Base-by-base conservation (phyloP, 2,329 filamentous ascomycete species). In the Magnaporthiopsis poae region DNA sequence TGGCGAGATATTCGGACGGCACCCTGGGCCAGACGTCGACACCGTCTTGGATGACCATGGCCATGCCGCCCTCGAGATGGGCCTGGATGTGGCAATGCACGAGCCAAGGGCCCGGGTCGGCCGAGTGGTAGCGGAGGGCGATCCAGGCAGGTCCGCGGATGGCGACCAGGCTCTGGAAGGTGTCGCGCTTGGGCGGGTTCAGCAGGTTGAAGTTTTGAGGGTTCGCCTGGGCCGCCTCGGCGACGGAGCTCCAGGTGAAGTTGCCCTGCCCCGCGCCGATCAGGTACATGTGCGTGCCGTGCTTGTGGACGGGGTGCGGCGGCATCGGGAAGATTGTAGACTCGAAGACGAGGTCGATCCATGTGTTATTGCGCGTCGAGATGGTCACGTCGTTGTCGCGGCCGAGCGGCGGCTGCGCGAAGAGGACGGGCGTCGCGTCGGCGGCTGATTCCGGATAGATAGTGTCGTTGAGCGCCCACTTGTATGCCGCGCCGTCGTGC, bases 301-400 rank as follows among this genome's bases (percentile, higher is more conserved):
- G 86, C 76, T 88, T 88, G 79, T 89, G 86, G 64, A 89, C 83
- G 0, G 85, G 83, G 67, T 89, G 86, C 12, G 82, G 77, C 5
- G 81, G 84, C 70, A 85, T 82, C 8, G 81, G 75, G 3, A 75
- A 74, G 2, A 72, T 72, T n/a, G 74, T 72, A 1, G 81, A 75
- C 36, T 79, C 74, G 67, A 86, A 77, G 68, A 87, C 76, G n/a
- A 86, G 71, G 70, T 87, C 85, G 11, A 87, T 76, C 84, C 84
- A 86, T 1, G 80, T 77, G 69, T 76, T 74, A 67, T 81, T 78
- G 31, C 69, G 71, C 9, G 82, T 84, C 7, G 76, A 75, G 67
- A 85, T 78, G 25, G 81, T 83, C 56, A 83, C 75, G 31, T 39
- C 35, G 64, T 65, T 59, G 3, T 39, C 15, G 11, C 59, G 29